Conservation (phyloP, 129 eudicot species). For the Centrapalus pauciflorus region DNA sequence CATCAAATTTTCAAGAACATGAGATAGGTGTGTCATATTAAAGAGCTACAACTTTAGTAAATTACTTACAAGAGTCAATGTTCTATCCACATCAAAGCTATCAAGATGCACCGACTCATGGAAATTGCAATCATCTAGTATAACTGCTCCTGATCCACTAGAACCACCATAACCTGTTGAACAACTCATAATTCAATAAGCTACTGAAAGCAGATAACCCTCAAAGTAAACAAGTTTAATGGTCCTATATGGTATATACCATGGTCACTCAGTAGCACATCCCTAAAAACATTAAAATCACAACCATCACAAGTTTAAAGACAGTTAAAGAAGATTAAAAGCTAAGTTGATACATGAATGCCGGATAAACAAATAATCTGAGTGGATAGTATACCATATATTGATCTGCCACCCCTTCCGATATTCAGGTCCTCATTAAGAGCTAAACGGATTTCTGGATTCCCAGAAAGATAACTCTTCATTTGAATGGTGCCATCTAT, state of each 20-base stretch:
- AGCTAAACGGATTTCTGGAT: conserved; percentile 92
- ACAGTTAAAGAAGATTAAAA: neutral
- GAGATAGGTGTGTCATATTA: neutral
- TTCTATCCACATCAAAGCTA: conserved; percentile 91
- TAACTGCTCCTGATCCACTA: conserved; percentile 80
- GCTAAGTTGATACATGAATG: neutral
- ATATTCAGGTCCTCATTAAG: conserved; percentile 82
- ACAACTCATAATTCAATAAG: conserved; percentile 13
- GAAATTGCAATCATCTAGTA: conserved; percentile 92
- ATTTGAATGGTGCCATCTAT: conserved; percentile 97
- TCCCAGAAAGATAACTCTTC: conserved; percentile 98
- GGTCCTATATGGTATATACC: too few species aligned
- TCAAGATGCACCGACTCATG: conserved; percentile 96
- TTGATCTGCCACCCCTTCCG: conserved; percentile 80
- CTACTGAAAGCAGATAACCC: conserved; percentile 7
- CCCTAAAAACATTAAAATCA: neutral
- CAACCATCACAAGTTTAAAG: neutral
- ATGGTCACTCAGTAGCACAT: too few species aligned
- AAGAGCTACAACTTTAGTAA: neutral
- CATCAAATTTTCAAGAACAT: neutral
- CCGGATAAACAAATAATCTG: conserved; percentile 4
- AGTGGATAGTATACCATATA: conserved; percentile 48
- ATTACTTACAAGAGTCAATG: conserved; percentile 70
- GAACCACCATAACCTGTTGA: conserved; percentile 75
- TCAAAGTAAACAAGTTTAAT: neutral